Percentiles rank a stretch among this genome's conserved stretches.
Evolutionary conservation across 78 protist species (phyloP).

Genomic region (Dictyostelium intermedium): DNA sequence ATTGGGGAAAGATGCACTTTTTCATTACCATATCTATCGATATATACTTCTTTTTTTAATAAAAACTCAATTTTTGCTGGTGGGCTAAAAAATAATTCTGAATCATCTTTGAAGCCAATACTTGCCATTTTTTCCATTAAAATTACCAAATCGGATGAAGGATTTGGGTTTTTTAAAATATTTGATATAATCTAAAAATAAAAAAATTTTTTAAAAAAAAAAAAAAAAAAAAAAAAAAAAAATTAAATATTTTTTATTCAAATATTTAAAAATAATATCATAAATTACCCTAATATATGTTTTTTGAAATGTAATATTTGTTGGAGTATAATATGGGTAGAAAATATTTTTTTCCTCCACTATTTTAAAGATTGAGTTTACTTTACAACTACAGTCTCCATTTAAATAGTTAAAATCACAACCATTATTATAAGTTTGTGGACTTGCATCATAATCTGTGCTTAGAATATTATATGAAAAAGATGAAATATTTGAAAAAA

Average conservation of each 20-base stretch:
- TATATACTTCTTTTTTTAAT: not conserved
- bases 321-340: not conserved
- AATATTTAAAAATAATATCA: not conserved
- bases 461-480: not conserved
- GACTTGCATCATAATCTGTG: not conserved
- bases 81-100: not conserved
- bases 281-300: not conserved
- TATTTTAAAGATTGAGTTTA: not conserved
- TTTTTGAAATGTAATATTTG: not conserved
- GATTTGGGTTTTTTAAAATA: not conserved
- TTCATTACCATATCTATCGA: not conserved
- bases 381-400: not conserved
- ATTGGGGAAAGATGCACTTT: not conserved
- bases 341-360: not conserved
- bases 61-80: not conserved
- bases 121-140: not conserved
- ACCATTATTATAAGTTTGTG: not conserved
- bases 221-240: too few species aligned
- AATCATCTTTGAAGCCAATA: not conserved
- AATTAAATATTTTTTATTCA: too few species aligned
- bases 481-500: not conserved
- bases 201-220: too few species aligned
- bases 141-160: not conserved
- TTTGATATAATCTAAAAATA: not conserved
- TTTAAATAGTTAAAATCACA: not conserved